Conservation (phyloP, 495 filamentous ascomycete species). For the Tuber calosporum region DNA sequence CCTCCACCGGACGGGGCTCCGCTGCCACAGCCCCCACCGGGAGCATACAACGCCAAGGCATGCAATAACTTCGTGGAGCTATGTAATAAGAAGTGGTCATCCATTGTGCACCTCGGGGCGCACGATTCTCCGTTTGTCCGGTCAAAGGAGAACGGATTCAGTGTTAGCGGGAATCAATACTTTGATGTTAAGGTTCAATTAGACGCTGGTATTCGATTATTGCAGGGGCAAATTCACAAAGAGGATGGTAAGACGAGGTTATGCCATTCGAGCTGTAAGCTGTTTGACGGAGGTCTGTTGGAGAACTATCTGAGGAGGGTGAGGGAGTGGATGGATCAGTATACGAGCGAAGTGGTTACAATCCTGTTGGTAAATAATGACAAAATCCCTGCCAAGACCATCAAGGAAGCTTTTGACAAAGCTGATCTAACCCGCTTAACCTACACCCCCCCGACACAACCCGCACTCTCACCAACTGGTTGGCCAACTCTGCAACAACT, state of each 20-base stretch:
- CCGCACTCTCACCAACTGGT: conserved; percentile 41
- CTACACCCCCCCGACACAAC: conserved; percentile 47
- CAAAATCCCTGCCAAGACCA: conserved; percentile 46
- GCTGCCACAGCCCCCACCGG: neutral
- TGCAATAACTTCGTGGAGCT: conserved; percentile 64
- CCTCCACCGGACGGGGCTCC: neutral
- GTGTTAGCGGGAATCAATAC: conserved; percentile 60
- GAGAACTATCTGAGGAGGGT: conserved; percentile 52
- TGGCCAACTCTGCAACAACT: conserved; percentile 62
- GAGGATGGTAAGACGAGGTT: conserved; percentile 50
- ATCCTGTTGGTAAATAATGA: conserved; percentile 64
- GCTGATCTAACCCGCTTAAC: conserved; percentile 55
- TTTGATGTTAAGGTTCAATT: conserved; percentile 59
- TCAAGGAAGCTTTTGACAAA: conserved; percentile 51
- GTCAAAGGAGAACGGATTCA: conserved; percentile 49
- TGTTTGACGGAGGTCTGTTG: conserved; percentile 60
- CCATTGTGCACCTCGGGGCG: conserved; percentile 61
- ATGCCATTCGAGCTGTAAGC: conserved; percentile 59
- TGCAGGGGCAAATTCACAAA: conserved; percentile 63
- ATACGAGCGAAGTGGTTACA: conserved; percentile 63
- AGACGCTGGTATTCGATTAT: conserved; percentile 59
- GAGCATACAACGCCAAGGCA: conserved; percentile 37
- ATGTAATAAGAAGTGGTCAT: conserved; percentile 57
- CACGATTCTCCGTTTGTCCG: conserved; percentile 63
- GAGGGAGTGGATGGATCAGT: conserved; percentile 57